phyloP scores from a whole-genome alignment of 2,329 filamentous ascomycete species.

The Pleomassaria siparia region DNA sequence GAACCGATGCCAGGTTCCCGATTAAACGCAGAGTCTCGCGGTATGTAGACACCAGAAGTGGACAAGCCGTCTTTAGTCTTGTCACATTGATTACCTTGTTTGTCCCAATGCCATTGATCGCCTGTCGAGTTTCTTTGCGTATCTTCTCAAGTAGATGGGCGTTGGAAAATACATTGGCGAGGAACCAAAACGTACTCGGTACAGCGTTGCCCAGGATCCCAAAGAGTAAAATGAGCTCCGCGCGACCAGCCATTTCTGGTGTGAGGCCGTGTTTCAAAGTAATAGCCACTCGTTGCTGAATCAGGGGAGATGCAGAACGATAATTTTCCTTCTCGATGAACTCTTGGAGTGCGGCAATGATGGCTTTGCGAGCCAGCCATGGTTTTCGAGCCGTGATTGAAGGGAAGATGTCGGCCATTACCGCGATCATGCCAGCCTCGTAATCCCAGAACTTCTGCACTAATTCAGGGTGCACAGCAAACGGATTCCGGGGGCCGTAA shows the following conservation, averaged over 20 bases:
- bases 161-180: constrained; percentile 46
- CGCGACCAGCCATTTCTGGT: constrained; percentile 10
- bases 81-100: constrained; percentile 13
- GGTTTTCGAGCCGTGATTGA: constrained; percentile 42
- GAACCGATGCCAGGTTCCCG: constrained; percentile 42
- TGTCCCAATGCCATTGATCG: neutral
- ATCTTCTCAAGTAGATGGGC: constrained; percentile 41
- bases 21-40: constrained; percentile 48
- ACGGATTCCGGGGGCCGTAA: constrained; percentile 47
- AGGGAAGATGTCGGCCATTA: constrained; percentile 38
- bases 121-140: constrained; percentile 37
- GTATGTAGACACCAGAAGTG: constrained; percentile 49
- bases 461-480: constrained; percentile 34
- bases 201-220: constrained; percentile 47
- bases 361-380: constrained; percentile 30
- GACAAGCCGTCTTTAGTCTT: constrained; percentile 40
- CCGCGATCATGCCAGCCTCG: constrained; percentile 35
- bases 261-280: constrained; percentile 19
- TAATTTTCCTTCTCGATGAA: constrained; percentile 24
- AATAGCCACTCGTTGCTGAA: constrained; percentile 25
- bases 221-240: constrained; percentile 30
- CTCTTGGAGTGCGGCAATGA: constrained; percentile 23
- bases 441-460: constrained; percentile 44
- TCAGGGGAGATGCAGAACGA: constrained; percentile 18
- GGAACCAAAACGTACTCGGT: constrained; percentile 48